Evolutionary conservation across 805 yeast genomes (phyloP), one percentile per base, ranked within the genome.

Genomic region (Starmerella apicola): DNA sequence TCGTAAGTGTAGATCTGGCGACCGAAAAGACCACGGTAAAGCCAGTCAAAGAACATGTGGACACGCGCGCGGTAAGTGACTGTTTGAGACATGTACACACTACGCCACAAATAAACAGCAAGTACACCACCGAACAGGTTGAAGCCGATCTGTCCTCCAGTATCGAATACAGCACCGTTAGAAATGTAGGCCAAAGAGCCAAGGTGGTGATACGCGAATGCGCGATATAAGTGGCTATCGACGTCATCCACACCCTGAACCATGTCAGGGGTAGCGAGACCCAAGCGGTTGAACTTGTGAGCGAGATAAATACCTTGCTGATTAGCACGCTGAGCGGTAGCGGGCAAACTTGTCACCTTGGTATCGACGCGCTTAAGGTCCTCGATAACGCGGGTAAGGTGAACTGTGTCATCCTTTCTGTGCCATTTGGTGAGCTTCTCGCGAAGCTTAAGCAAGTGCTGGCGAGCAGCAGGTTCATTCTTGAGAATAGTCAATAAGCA

Each of bases 21-120:
- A 7, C 64, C 64, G 43, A 60, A 60, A 27, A 60, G 40, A 9
- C 61, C 64, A 15, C 81, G 68, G 57, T 74, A 75, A 47, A 76
- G 52, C 81, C 81, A 76, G 55, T 77, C 82, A 70, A 74, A 70
- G 60, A 71, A 71, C 55, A 77, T 57, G 49, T 75, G 62, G 4
- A 72, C 77, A 54, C 82, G 68, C 4, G 78, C 72, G 57, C 81
- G 67, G 51, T 72, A 56, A 43, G 79, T 71, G 29, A 77, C 81
- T 37, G 78, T 69, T 56, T 76, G 79, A 24, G 80, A 71, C 59
- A 76, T 76, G 58, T 76, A 76, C 22, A 74, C 78, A 36, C 78
- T 69, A 63, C 83, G 70, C 83, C 83, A 76, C 39, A 76, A 58
- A 54, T 77, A 77, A 76, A 77, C 72, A n/a, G 81, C 81, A 30